Base-by-base conservation (phyloP, 2,329 filamentous ascomycete species). In the Rhynchosporium agropyri region DNA sequence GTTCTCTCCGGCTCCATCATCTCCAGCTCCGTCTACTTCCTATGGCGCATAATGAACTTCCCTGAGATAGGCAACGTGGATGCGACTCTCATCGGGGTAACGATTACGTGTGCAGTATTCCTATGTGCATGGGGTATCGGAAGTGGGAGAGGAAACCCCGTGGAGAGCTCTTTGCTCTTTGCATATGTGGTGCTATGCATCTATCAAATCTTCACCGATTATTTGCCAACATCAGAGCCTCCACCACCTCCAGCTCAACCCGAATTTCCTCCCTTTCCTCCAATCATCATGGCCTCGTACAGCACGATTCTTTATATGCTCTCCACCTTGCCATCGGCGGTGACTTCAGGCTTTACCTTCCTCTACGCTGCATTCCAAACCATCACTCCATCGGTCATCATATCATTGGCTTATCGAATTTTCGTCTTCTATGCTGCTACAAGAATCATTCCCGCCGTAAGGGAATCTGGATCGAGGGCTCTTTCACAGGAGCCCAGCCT, bases 201-300 rank as follows among this genome's bases (percentile, higher is more conserved):
- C 74, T 99, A 98, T 79, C 95, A 99, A 77, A 98, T 98, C 76
- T 98, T 98, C 77, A 99, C 95, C 72, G 95, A 99, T 78, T 98
- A 98, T 78, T 86, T 94, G 69, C 92, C 95, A 4, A 77, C 84
- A 33, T 79, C 83, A 38, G 83, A 86, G 36, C 78, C 80, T 2
- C 77, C 81, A 3, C 82, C 82, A 53, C 78, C 79, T 15, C 78
- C 83, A 13, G 74, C 84, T 13, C 89, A 96, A 64, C 87, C 90
- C n/a, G 93, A 96, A 31, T 95, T 98, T 65, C 95, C 95, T 45
- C 95, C 95, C n/a, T 82, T 99, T 49, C 95, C 95, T 13, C 95
- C 95, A 0, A 92, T 98, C 68, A 94, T 99, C 76, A 98, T 98
- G 94, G 95, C 94, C 4, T 97, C 93, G 6, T 98, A 97, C 77